These are phyloP conservation scores for Symbiodinium pilosum DNA, from an alignment of 73 alveolate species.

Conservation along the genomic window DNA sequence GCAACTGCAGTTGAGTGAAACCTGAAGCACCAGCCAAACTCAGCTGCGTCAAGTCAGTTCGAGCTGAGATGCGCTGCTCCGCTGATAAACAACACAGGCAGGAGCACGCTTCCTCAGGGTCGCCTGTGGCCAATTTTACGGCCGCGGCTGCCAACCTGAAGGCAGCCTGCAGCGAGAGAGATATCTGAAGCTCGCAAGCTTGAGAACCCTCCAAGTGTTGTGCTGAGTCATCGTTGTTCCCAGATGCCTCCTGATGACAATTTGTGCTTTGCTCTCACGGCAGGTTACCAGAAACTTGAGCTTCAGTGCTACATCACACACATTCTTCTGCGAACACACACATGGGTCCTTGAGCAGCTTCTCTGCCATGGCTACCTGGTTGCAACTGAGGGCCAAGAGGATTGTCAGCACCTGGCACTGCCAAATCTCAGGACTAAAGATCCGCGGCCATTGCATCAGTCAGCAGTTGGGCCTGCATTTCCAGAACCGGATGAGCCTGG, in stretches of 20 bases:
- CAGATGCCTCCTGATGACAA: conserved; percentile 57
- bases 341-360: conserved; percentile 88
- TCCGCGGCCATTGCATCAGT: background rate
- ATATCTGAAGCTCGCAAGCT: background rate
- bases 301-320: background rate
- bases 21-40: background rate
- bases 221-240: conserved; percentile 80
- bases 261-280: background rate
- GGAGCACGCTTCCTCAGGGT: conserved; percentile 94
- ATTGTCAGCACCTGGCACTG: conserved; percentile 71
- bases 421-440: background rate
- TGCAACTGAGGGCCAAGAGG: conserved; percentile 82
- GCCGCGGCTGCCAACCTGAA: conserved; percentile 90
- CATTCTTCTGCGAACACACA: too few relatives aligned
- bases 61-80: too few relatives aligned
- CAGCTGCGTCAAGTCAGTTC: background rate
- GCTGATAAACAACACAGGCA: too few relatives aligned
- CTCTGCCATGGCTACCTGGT: conserved; percentile 77
- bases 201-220: background rate
- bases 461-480: conserved; percentile 51
- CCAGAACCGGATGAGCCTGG: conserved; percentile 92
- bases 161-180: conserved; percentile 59
- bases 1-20: background rate
- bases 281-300: background rate
- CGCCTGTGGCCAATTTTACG: conserved; percentile 71